Evolutionary conservation across 2,329 filamentous ascomycete genomes (phyloP), one percentile per base, ranked within the genome.

Genomic region (Penicillium sp.): DNA sequence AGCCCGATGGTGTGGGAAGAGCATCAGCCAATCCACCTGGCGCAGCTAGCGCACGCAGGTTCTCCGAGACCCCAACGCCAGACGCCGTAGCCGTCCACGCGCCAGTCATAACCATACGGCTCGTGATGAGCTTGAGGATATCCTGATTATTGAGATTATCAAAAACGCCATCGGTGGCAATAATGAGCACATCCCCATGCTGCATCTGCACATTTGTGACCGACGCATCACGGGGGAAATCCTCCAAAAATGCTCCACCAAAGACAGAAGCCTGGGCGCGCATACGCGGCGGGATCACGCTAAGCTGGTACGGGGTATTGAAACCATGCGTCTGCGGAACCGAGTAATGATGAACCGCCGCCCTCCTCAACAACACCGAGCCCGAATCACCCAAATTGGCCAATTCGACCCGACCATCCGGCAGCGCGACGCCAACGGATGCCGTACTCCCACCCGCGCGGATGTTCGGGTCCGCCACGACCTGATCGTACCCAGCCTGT

Each of bases 301-400:
- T 93, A 41, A 99, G 84, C 75, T 99, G 94, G 71, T 90, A 99
- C 0, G 94, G 94, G 0, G 94, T 97, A 76, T 99, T 99, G 83
- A 99, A 99, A 43, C 89, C 92, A 74, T 99, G 94, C 0, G 92
- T 97, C 76, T 99, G 94, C 25, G 91, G 89, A 48, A 87, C 84
- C 2, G 92, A 96, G 70, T 87, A 88, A 55, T 89, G 85, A 73
- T 94, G 89, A 33, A 99, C 90, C 15, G 89, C 91, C 65, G 93
- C 96, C 27, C 91, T 84, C 15, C 92, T 87, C 59, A 97, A 81
- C 61, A 96, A 89, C 55, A 97, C 83, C 73, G 93, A 97, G 33
- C 94, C 94, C 27, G 92, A 97, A 78, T 99, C 94, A 63, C 94
- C 94, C 35, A 99, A 82, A 76, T 99, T 99, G 60, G 94, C 94